These are phyloP conservation scores for Cadophora malorum DNA, from an alignment of 2,329 filamentous ascomycete species.

Conservation along the genomic window DNA sequence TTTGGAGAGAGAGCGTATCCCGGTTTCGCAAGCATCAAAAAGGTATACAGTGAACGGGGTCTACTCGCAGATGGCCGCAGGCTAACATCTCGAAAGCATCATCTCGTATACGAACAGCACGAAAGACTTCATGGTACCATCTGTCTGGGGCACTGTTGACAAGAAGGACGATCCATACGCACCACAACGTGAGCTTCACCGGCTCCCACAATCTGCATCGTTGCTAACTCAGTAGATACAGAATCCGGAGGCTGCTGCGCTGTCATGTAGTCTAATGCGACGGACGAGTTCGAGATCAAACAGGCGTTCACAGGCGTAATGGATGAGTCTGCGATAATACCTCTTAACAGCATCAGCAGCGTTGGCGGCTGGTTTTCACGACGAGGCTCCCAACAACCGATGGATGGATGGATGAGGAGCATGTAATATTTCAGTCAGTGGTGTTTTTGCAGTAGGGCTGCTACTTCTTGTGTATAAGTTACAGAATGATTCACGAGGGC, in stretches of 20 bases:
- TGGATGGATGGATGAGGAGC: slow-evolving; percentile 25
- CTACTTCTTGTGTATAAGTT: slow-evolving; percentile 33
- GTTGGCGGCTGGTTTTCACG: slow-evolving; percentile 21
- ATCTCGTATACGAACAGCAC: slow-evolving; percentile 98
- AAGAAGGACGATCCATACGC: slow-evolving; percentile 98
- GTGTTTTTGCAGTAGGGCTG: slow-evolving; percentile 26
- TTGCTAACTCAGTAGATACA: slow-evolving; percentile 14
- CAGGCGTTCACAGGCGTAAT: slow-evolving; percentile 36
- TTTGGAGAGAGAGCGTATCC: slow-evolving; percentile 92
- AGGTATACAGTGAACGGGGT: not conserved
- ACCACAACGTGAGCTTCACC: slow-evolving; percentile 65
- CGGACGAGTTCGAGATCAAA: slow-evolving; percentile 19
- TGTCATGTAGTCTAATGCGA: slow-evolving; percentile 71
- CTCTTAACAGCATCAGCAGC: slow-evolving; percentile 26
- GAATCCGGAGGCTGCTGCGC: slow-evolving; percentile 73
- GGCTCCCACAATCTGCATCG: not conserved
- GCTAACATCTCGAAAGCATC: slow-evolving; percentile 63
- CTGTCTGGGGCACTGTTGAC: slow-evolving; percentile 93
- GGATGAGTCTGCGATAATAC: slow-evolving; percentile 34
- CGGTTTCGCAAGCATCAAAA: slow-evolving; percentile 89
- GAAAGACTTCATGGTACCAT: slow-evolving; percentile 96
- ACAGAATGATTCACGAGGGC: slow-evolving; percentile 24
- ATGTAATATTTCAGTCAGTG: slow-evolving; percentile 34
- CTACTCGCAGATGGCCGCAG: not conserved
- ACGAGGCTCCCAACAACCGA: slow-evolving; percentile 22